These are phyloP conservation scores for Hammondia hammondi DNA, from an alignment of 169 alveolate species.

Conservation along the genomic window DNA sequence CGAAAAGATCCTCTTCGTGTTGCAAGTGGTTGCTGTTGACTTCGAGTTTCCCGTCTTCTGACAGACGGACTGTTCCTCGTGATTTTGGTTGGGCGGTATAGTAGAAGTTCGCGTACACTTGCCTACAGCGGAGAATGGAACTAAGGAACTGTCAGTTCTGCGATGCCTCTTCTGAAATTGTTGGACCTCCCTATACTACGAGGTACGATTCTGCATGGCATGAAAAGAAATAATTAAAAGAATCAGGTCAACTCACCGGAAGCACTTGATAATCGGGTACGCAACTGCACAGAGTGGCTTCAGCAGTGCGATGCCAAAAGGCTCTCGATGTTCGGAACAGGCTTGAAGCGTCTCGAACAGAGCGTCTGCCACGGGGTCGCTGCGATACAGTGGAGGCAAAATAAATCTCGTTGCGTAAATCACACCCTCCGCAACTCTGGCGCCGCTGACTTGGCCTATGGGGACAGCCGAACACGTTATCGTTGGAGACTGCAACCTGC, in stretches of 20 bases:
- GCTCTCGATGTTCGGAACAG: conserved; percentile 63
- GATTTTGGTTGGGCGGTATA: conserved; percentile 44
- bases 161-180: too few species aligned
- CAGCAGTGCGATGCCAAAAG: conserved; percentile 55
- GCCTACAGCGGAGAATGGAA: neutral
- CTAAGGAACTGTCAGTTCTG: too few species aligned
- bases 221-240: too few species aligned
- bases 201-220: too few species aligned
- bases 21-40: conserved; percentile 25
- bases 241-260: conserved; percentile 33
- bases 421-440: conserved; percentile 75
- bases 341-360: conserved; percentile 65
- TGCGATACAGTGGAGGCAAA: conserved; percentile 75
- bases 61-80: conserved; percentile 29
- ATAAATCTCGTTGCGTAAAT: conserved; percentile 76
- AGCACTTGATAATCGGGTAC: conserved; percentile 57
- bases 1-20: conserved; percentile 35
- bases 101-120: conserved; percentile 36
- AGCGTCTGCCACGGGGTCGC: conserved; percentile 75
- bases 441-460: conserved; percentile 74
- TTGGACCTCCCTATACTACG: too few species aligned
- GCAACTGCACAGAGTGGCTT: conserved; percentile 69
- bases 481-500: conserved; percentile 57
- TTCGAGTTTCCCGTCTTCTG: conserved; percentile 12
- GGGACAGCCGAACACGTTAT: conserved; percentile 60